Evolutionary conservation across 1,284 basidiomycete species (phyloP), one percentile per base, ranked within the genome.

Genomic region (Leucoagaricus sp.): DNA sequence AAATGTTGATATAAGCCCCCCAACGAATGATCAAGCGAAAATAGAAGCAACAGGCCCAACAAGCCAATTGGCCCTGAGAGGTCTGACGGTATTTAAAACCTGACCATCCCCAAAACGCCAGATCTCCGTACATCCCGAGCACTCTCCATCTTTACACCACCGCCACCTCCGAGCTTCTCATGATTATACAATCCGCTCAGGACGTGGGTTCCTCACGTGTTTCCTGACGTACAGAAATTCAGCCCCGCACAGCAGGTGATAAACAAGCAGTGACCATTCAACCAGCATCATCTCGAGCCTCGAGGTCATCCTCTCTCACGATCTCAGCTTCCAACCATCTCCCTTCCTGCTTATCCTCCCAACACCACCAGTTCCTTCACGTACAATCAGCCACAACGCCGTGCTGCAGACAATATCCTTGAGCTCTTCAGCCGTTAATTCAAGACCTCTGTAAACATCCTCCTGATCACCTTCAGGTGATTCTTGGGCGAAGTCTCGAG

Each of bases 321-420:
- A 74, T 17, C 90, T 77, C 49, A 89, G 83, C 65, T 83, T 76
- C 86, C 87, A 89, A 33, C 88, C 87, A 66, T 91, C 89, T 5
- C 89, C 89, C 69, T 90, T 91, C 66, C 88, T 73, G 63, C 78
- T 84, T 62, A 89, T 86, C 73, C 84, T 86, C 12, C 91, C 93
- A 45, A 98, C 81, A 2, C 96, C 95, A 1, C 94, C 93, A 70
- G 97, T 93, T 26, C 87, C 87, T 71, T 99, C 96, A 34, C 96
- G 78, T 0, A 97, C 93, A 29, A 96, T 89, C 49, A 99, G 74
- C 92, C 95, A 98, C 71, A 98, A 76, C 13, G 86, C 91, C 1
- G 94, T 97, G 41, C 87, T 89, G 61, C 87, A 91, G 53, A 97
- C 84, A 19, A 95, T 82, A 72, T 98, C 96, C 74, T 98, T 97